A percentile compares a stretch with the other conserved stretches of the same genome.
phyloP scores from a whole-genome alignment of 768 basidiomycete genomes.

The Lactifluus echinatus region DNA sequence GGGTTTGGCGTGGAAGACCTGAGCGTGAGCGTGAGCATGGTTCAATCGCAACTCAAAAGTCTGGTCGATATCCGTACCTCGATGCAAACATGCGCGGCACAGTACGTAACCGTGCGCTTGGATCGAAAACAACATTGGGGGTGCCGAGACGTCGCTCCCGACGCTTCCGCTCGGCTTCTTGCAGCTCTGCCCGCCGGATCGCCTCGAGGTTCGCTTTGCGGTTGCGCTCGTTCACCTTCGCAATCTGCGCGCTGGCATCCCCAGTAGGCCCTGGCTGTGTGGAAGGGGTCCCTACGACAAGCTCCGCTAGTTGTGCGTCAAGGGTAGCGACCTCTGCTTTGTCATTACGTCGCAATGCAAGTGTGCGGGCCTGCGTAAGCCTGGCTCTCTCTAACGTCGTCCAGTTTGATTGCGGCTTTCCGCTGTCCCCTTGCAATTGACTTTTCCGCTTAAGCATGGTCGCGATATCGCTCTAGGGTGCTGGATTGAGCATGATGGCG shows the following conservation, averaged over 20 bases:
- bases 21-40: background rate
- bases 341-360: constrained; percentile 73
- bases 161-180: constrained; percentile 60
- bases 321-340: constrained; percentile 49
- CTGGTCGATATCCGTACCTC: constrained; percentile 40
- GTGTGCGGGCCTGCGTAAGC: constrained; percentile 59
- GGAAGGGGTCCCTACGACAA: constrained; percentile 27
- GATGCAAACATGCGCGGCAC: constrained; percentile 52
- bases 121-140: constrained; percentile 38
- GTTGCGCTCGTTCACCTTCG: constrained; percentile 85
- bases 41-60: background rate
- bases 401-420: constrained; percentile 28
- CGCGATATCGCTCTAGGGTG: constrained; percentile 66
- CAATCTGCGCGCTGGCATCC: constrained; percentile 37
- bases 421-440: constrained; percentile 23
- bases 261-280: constrained; percentile 17
- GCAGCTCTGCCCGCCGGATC: constrained; percentile 66
- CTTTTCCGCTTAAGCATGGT: constrained; percentile 68
- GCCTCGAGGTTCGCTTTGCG: constrained; percentile 75
- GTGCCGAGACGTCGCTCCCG: constrained; percentile 53
- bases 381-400: constrained; percentile 53
- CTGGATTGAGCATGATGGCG: background rate
- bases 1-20: constrained; percentile 37
- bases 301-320: constrained; percentile 52
- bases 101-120: constrained; percentile 61